Conservation (phyloP, 495 filamentous ascomycete species). For the Lentithecium fluviatile region DNA sequence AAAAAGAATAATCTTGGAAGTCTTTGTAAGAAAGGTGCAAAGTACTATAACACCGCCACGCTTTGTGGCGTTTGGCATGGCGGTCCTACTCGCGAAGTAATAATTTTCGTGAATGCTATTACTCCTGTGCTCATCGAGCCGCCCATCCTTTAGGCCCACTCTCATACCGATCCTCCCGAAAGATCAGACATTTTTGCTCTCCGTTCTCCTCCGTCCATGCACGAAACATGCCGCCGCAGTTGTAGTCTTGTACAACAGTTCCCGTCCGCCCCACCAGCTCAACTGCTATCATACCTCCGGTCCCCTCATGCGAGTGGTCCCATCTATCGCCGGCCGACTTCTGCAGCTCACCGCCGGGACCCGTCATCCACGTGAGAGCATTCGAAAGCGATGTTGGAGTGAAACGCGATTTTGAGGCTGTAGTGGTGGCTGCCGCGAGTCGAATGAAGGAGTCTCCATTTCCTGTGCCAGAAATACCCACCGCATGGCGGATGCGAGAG, state of each 20-base stretch:
- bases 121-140: no score
- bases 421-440: conserved; percentile 66
- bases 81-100: no score
- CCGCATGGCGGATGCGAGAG: conserved; percentile 36
- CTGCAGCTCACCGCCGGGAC: conserved; percentile 72
- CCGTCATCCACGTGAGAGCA: conserved; percentile 64
- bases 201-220: conserved; percentile 71
- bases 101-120: no score
- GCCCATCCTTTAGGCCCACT: conserved; percentile 19
- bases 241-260: conserved; percentile 70
- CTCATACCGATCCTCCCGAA: conserved; percentile 32
- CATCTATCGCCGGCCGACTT: conserved; percentile 73
- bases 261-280: conserved; percentile 58
- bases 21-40: no score
- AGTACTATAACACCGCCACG: no score
- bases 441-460: conserved; percentile 90
- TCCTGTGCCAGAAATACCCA: conserved; percentile 81
- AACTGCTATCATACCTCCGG: conserved; percentile 86
- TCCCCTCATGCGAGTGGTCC: conserved; percentile 73
- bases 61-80: no score
- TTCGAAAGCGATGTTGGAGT: conserved; percentile 45
- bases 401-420: conserved; percentile 71
- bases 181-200: conserved; percentile 47
- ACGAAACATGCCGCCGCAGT: conserved; percentile 88
- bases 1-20: no score